These are phyloP conservation scores for Phoma sp. DNA, from an alignment of 2,329 filamentous ascomycete species.

Conservation along the genomic window DNA sequence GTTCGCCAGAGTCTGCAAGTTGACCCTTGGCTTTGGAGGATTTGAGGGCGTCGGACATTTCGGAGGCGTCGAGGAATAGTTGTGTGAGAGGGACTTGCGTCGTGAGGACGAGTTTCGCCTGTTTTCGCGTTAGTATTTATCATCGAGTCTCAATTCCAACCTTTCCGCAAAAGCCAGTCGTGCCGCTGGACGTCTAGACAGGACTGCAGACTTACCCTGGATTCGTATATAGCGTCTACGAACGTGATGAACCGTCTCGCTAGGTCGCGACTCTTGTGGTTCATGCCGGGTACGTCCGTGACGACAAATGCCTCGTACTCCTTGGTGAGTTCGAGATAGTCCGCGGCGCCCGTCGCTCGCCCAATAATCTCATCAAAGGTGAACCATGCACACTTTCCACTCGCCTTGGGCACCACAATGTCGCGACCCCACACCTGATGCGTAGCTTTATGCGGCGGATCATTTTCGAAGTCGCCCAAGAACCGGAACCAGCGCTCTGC, in stretches of 20 bases:
- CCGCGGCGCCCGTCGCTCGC: slow-evolving; percentile 85
- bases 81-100: slow-evolving; percentile 84
- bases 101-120: slow-evolving; percentile 95
- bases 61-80: slow-evolving; percentile 77
- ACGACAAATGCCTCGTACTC: slow-evolving; percentile 93
- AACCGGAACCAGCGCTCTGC: slow-evolving; percentile 96
- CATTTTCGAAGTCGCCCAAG: slow-evolving; percentile 79
- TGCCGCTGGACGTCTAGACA: too few relatives aligned
- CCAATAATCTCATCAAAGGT: slow-evolving; percentile 93
- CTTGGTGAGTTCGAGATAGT: slow-evolving; percentile 90
- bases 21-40: slow-evolving; percentile 48
- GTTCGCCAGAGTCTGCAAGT: slow-evolving; percentile 51
- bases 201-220: slow-evolving; percentile 56
- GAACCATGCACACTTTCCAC: slow-evolving; percentile 87
- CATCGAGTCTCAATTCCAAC: neutral
- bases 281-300: slow-evolving; percentile 92
- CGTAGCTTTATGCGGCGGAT: slow-evolving; percentile 77
- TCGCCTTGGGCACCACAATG: slow-evolving; percentile 85
- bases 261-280: slow-evolving; percentile 81
- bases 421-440: slow-evolving; percentile 93
- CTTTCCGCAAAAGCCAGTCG: too few relatives aligned
- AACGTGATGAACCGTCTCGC: slow-evolving; percentile 96
- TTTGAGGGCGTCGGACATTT: slow-evolving; percentile 57
- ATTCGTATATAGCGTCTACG: slow-evolving; percentile 94
- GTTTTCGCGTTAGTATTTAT: slow-evolving; percentile 33